Evolutionary conservation across 2,329 filamentous ascomycete genomes (phyloP), one percentile per base, ranked within the genome.

Genomic region (Rhinocladiella similis): DNA sequence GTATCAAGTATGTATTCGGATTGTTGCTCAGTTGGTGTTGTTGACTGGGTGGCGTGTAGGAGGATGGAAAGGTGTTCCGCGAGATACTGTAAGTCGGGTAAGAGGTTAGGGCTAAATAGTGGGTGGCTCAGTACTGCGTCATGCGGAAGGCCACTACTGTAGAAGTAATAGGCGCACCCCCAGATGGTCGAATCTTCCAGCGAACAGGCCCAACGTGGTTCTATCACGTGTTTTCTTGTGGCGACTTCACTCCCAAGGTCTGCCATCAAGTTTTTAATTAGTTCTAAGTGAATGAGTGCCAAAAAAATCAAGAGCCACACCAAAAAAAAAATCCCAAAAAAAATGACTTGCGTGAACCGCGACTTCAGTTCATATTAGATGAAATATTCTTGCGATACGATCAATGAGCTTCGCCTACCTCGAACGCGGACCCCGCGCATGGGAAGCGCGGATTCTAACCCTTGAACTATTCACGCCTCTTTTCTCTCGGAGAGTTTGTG

Each of bases 371-470:
- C 13, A 19, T 18, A 18, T 46, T 43, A 42, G 38, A 35, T 25
- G 33, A 19, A 6, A 38, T n/a, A n/a, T 29, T 47, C 54, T 41
- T 41, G 45, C 47, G 13, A 48, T 47, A 35, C 58, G 10, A 33
- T 33, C 6, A 33, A 10, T 33, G 29, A 33, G 29, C 29, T 33
- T 33, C 3, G 29, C 29, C 29, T 33, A 33, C 29, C 29, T 65
- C 63, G 63, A 65, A 65, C 63, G 59, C 63, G 63, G 63, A 55
- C 63, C 63, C 62, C 57, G 60, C 59, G 63, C 62, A 64, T 65
- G 63, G 63, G 63, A 65, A 65, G 60, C 62, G 60, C 60, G 57
- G 62, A 65, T 65, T 65, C 63, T 65, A 65, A 33, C 63, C 63
- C 63, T 64, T 65, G 56, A 64, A 65, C 63, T 65, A 65, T 64